Percentiles rank a stretch among this genome's conserved stretches.
Evolutionary conservation across 805 yeast species (phyloP).

Genomic region (Cyberlindnera samutprakarnensis): DNA sequence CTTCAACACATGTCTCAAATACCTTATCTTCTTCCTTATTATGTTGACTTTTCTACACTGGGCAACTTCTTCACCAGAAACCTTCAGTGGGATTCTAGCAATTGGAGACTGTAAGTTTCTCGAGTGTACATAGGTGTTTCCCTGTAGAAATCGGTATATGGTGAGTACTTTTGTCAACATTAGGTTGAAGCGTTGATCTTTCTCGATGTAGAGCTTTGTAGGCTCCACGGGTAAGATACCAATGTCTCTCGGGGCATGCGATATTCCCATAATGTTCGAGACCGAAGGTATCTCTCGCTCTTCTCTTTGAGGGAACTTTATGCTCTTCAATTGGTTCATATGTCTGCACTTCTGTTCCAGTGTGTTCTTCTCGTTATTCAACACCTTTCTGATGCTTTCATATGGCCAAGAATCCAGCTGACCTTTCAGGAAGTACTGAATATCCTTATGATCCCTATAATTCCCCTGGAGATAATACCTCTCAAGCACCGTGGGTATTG

Average conservation of each 20-base stretch:
- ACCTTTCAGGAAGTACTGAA: conserved; percentile 15
- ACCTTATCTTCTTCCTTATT: conserved; percentile 15
- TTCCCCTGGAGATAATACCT: conserved; percentile 15
- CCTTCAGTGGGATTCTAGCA: conserved; percentile 14
- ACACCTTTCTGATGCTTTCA: conserved; percentile 8
- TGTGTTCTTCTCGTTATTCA: conserved; percentile 7
- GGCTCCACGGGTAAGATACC: neutral
- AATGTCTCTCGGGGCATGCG: neutral
- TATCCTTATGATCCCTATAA: conserved; percentile 14
- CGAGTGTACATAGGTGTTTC: conserved; percentile 8
- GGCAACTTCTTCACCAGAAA: conserved; percentile 16
- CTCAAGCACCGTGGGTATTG: conserved; percentile 10
- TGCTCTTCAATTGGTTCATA: conserved; percentile 1
- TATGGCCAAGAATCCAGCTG: conserved; percentile 18
- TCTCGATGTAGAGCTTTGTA: conserved; percentile 1
- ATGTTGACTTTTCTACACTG: conserved; percentile 14
- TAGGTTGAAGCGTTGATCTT: conserved; percentile 6
- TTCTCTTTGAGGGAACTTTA: conserved; percentile 10
- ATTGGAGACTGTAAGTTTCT: conserved; percentile 13
- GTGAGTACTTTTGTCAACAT: conserved; percentile 16
- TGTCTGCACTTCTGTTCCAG: conserved; percentile 6
- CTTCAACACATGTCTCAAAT: conserved; percentile 11
- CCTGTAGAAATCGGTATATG: conserved; percentile 13
- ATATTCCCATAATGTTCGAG: conserved; percentile 1
- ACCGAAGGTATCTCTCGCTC: conserved; percentile 9